Percentiles rank a stretch among this genome's conserved stretches.
These are phyloP conservation scores for Fusarium tupiense DNA, from an alignment of 2,329 filamentous ascomycete species.

Conservation along the genomic window DNA sequence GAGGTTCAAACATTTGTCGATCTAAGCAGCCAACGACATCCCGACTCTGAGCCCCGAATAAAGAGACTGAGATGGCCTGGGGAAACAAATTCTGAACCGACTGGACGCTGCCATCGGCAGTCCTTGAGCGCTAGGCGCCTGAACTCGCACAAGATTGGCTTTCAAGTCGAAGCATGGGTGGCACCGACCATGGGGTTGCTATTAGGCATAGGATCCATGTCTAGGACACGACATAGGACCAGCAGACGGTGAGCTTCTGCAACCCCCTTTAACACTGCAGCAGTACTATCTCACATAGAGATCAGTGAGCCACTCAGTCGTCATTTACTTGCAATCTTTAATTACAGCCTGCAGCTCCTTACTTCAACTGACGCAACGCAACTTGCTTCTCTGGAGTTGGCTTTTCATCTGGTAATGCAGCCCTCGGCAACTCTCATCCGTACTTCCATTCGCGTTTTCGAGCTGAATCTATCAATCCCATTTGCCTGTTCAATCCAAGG, in stretches of 20 bases:
- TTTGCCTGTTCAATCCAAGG: not conserved
- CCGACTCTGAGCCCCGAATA: not conserved
- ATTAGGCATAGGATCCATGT: slow-evolving; percentile 34
- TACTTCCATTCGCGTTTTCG: not conserved
- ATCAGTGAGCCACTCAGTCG: slow-evolving; percentile 19
- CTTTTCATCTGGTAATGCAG: not conserved
- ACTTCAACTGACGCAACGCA: not conserved
- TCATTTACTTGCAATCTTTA: slow-evolving; percentile 32
- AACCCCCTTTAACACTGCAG: slow-evolving; percentile 45
- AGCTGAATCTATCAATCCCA: not conserved
- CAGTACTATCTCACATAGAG: slow-evolving; percentile 26
- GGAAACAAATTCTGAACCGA: not conserved
- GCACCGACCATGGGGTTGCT: slow-evolving; percentile 43
- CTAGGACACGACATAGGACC: slow-evolving; percentile 26
- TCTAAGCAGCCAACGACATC: not conserved
- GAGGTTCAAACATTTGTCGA: not conserved
- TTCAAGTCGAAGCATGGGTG: slow-evolving; percentile 35
- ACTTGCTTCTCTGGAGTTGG: slow-evolving; percentile 16
- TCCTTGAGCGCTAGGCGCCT: slow-evolving; percentile 35
- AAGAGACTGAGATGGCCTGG: not conserved
- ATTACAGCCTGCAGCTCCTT: slow-evolving; percentile 38
- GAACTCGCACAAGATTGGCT: slow-evolving; percentile 17
- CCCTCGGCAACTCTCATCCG: slow-evolving; percentile 9
- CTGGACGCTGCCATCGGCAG: slow-evolving; percentile 32
- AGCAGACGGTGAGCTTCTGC: slow-evolving; percentile 38